These are phyloP conservation scores for Rhynchosporium graminicola DNA, from an alignment of 2,329 filamentous ascomycete species.

Conservation along the genomic window DNA sequence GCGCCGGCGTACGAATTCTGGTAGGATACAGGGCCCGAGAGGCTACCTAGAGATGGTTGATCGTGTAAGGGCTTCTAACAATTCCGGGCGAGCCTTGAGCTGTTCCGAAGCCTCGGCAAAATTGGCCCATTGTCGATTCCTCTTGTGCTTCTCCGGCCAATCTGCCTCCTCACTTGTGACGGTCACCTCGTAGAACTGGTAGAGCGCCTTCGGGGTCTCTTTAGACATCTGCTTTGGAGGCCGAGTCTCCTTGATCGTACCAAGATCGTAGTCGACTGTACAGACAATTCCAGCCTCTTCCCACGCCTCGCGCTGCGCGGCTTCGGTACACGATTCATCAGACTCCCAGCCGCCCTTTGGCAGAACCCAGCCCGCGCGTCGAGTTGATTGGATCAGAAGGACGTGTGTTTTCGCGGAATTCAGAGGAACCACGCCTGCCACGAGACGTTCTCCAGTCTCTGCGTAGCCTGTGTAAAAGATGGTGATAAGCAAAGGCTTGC, in stretches of 20 bases:
- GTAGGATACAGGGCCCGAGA: conserved; percentile 43
- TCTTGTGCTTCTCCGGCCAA: conserved; percentile 94
- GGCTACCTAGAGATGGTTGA: conserved; percentile 50
- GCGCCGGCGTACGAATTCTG: conserved; percentile 23
- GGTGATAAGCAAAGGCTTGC: conserved; percentile 36
- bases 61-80: conserved; percentile 80
- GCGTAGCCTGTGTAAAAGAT: conserved; percentile 73
- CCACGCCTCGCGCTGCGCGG: conserved; percentile 91
- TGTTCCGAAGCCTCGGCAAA: conserved; percentile 79
- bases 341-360: conserved; percentile 98
- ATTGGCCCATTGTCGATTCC: conserved; percentile 86
- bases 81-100: conserved; percentile 77
- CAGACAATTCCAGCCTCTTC: conserved; percentile 94
- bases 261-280: conserved; percentile 81
- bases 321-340: conserved; percentile 84
- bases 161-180: conserved; percentile 81
- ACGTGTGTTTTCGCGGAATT: conserved; percentile 85
- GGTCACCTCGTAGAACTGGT: conserved; percentile 84
- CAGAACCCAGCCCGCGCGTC: conserved; percentile 90
- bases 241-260: conserved; percentile 81
- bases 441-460: conserved; percentile 86
- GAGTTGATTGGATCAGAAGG: conserved; percentile 88
- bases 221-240: conserved; percentile 73
- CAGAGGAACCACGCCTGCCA: conserved; percentile 90
- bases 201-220: conserved; percentile 62